These are phyloP conservation scores for Botryosphaeria dothidea DNA, from an alignment of 2,329 filamentous ascomycete genomes.

Conservation along the genomic window DNA sequence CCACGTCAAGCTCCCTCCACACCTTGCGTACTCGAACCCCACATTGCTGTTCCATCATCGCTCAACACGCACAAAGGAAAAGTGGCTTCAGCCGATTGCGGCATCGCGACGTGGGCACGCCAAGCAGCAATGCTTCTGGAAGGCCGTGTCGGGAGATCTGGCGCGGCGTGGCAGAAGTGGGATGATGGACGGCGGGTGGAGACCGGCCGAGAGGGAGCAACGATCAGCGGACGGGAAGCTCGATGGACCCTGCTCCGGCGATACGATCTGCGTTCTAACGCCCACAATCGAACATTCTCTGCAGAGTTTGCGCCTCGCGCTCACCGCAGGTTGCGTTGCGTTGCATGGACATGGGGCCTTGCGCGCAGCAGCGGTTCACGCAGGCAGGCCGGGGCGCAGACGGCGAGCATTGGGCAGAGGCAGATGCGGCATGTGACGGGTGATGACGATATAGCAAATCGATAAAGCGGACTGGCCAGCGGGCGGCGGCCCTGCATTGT, in stretches of 20 bases:
- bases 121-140: constrained; percentile 1
- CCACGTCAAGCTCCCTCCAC: constrained; percentile 7
- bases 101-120: not conserved
- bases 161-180: constrained; percentile 1
- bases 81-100: not conserved
- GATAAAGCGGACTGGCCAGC: constrained; percentile 15
- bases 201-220: not conserved
- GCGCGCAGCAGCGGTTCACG: not conserved
- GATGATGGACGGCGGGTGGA: constrained; percentile 14
- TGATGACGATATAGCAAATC: constrained; percentile 1
- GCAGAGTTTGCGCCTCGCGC: constrained; percentile 7
- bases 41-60: not conserved
- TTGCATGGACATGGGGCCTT: not conserved
- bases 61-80: not conserved
- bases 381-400: not conserved
- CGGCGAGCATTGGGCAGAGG: not conserved
- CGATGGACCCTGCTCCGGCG: not conserved
- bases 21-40: not conserved
- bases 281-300: constrained; percentile 13
- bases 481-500: constrained; percentile 7
- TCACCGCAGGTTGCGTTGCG: constrained; percentile 10
- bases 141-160: constrained; percentile 1
- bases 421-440: not conserved
- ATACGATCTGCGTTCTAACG: constrained; percentile 17
- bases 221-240: constrained; percentile 1